Base-by-base conservation (phyloP, 306 rosid species). In the Rosa rugosa region DNA sequence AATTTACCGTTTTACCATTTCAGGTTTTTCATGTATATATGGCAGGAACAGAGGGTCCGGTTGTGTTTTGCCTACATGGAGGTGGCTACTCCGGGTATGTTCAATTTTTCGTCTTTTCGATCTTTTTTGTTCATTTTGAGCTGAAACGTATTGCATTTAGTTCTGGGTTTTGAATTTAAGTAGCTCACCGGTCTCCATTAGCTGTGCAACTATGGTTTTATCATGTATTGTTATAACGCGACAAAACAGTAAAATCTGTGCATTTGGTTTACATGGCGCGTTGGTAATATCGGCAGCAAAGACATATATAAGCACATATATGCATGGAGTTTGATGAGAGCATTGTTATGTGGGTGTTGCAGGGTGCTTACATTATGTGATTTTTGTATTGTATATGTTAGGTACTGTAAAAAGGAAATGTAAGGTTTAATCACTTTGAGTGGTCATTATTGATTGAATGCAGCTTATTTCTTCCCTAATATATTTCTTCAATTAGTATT, bases 41-140 rank as follows among this genome's bases (percentile, higher is more conserved):
- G 90, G 97, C 98, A 44, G 98, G 99, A 91, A 88, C 88, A 49
- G 99, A 95, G 84, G 99, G 99, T 0, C 98, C 99, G 0, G 97
- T 95, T 80, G 94, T 95, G 22, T 90, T 95, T 80, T 95, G 96
- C 85, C 87, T 95, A 46, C 99, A 95, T 69, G 98, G 99, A 80
- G 99, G 99, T 70, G 99, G 99, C 66, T 92, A 85, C 83, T 91
- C 94, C 47, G 99, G 99, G 99, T 95, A 89, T 84, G 90, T 23
- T 78, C 40, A 38, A 17, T 40, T 73, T 40, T 57, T 60, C 1
- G 9, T 69, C 47, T 51, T 68, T 71, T 38, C 23, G 5, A 1
- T 20, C 36, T 50, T 57, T 6, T 20, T 34, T 38, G 34, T 49
- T 73, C 77, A 31, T 14, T 23, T 71, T 57, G 17, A 50, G 73